phyloP scores from a whole-genome alignment of 495 filamentous ascomycete species.

The Cercophora sp. region DNA sequence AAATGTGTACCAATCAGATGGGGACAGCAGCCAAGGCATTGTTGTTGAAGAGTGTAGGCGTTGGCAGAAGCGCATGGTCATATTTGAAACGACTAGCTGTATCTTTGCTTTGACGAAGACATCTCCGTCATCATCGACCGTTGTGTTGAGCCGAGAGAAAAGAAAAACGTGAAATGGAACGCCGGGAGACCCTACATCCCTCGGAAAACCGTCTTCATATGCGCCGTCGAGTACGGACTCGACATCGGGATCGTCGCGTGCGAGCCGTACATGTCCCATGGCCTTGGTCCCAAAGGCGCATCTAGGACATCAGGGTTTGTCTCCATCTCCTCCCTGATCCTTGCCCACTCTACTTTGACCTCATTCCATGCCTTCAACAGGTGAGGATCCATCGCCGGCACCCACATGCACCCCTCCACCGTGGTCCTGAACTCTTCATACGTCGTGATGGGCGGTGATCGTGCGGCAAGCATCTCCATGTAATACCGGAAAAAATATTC shows the following conservation, averaged over 20 bases:
- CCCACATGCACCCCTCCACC: conserved; percentile 7
- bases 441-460: not conserved
- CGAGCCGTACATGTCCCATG: not conserved
- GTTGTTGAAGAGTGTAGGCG: no score
- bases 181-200: no score
- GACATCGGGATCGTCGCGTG: conserved; percentile 9
- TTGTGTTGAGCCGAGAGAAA: no score
- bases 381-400: conserved; percentile 9
- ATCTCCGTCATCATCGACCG: no score
- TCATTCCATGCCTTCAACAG: conserved; percentile 13
- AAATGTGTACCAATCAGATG: no score
- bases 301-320: not conserved
- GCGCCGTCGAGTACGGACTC: conserved; percentile 13
- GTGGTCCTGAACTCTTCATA: conserved; percentile 10
- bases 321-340: not conserved
- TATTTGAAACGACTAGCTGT: no score
- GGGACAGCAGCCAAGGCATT: no score
- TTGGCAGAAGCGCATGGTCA: no score
- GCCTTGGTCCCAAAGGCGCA: not conserved
- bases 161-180: no score
- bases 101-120: no score
- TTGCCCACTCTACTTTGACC: conserved; percentile 4
- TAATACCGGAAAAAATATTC: conserved; percentile 15
- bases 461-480: conserved; percentile 8
- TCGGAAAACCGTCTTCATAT: conserved; percentile 11